phyloP scores from a whole-genome alignment of 2,329 filamentous ascomycete species.

The Cladosporium velox region DNA sequence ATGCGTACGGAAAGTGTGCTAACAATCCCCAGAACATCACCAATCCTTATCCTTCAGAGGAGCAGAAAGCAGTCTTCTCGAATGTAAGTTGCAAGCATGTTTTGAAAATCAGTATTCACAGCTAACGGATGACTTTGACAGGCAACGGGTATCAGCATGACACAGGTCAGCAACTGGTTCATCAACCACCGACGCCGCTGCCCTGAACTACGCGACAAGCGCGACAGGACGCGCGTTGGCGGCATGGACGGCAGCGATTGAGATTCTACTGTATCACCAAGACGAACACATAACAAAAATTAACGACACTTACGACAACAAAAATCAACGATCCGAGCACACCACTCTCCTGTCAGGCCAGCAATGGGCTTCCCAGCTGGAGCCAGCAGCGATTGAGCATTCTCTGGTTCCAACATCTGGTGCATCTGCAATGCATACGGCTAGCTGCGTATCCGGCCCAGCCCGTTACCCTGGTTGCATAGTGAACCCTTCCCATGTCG shows the following conservation, averaged over 20 bases:
- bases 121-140: constrained; percentile 21
- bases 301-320: neutral
- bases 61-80: constrained; percentile 40
- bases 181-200: constrained; percentile 43
- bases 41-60: constrained; percentile 43
- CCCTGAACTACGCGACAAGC: constrained; percentile 41
- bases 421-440: neutral
- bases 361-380: neutral
- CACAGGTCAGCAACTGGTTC: constrained; percentile 45
- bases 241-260: constrained; percentile 17
- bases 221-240: constrained; percentile 33
- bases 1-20: neutral
- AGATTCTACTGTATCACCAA: neutral
- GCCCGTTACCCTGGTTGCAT: neutral
- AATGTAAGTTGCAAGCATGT: constrained; percentile 29
- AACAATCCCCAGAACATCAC: constrained; percentile 33
- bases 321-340: neutral
- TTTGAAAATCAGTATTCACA: neutral
- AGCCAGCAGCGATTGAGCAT: neutral
- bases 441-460: neutral
- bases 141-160: constrained; percentile 42
- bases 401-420: neutral
- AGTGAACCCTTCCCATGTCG: neutral
- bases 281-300: neutral
- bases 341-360: neutral